phyloP scores from a whole-genome alignment of 1,284 basidiomycete genomes.

The Serendipita sp. region DNA sequence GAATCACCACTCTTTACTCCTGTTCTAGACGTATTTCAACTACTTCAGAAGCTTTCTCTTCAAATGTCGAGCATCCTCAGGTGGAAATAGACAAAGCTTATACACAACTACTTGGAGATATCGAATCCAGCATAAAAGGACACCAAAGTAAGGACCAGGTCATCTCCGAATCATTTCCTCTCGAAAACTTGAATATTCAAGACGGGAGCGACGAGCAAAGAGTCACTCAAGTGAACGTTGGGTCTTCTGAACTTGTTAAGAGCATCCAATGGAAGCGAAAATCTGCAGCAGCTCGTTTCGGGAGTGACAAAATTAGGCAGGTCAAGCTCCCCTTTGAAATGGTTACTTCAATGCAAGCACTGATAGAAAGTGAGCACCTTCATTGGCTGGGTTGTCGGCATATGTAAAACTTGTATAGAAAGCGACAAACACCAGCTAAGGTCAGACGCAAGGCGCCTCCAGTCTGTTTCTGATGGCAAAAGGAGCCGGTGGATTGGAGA shows the following conservation, averaged over 20 bases:
- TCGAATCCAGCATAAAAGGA: background rate
- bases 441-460: constrained; percentile 8
- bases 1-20: background rate
- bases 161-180: background rate
- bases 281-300: constrained; percentile 69
- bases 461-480: constrained; percentile 9
- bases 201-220: background rate
- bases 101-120: background rate
- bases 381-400: constrained; percentile 30
- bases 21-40: background rate
- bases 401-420: background rate
- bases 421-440: constrained; percentile 29
- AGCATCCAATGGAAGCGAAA: constrained; percentile 30
- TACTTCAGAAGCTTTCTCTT: background rate
- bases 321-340: constrained; percentile 59
- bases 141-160: background rate
- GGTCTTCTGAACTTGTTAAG: background rate
- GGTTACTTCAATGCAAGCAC: constrained; percentile 19
- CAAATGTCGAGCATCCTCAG: background rate
- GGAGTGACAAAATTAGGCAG: constrained; percentile 53
- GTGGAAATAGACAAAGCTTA: background rate
- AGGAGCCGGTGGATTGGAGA: constrained; percentile 10
- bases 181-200: background rate
- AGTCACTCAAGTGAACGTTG: background rate
- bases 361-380: constrained; percentile 29